phyloP scores from a whole-genome alignment of 2,329 filamentous ascomycete genomes.

The Nothophaeocryptopus gaeumannii region DNA sequence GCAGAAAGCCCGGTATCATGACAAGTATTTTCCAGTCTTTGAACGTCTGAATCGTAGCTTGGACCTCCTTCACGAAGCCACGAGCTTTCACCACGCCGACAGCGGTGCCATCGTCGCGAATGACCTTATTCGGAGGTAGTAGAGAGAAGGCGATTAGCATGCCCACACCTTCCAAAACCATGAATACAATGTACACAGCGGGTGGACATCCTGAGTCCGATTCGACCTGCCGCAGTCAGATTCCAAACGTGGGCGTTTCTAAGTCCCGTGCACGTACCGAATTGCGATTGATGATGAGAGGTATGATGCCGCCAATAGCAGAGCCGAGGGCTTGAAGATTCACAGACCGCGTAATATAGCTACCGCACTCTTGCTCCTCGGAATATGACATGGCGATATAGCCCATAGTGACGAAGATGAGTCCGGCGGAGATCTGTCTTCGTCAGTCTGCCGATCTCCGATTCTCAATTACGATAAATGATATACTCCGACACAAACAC shows the following conservation, averaged over 20 bases:
- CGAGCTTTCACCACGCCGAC: conserved; percentile 30
- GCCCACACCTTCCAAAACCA: conserved; percentile 25
- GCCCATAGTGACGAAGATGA: conserved; percentile 34
- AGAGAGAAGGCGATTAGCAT: conserved; percentile 18
- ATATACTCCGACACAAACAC: conserved; percentile 28
- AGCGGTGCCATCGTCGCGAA: conserved; percentile 29
- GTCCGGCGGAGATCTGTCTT: conserved; percentile 26
- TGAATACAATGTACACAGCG: conserved; percentile 31
- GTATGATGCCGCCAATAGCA: conserved; percentile 31
- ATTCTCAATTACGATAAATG: background rate
- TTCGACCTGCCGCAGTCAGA: background rate
- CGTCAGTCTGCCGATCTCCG: background rate
- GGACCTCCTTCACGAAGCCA: conserved; percentile 30
- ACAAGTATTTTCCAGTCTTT: conserved; percentile 30
- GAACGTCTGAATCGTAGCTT: conserved; percentile 31
- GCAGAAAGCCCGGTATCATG: conserved; percentile 30
- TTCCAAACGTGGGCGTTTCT: conserved; percentile 14
- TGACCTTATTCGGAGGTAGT: conserved; percentile 26
- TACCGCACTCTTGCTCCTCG: conserved; percentile 35
- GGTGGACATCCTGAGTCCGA: conserved; percentile 4
- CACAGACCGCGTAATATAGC: conserved; percentile 31
- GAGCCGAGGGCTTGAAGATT: conserved; percentile 35
- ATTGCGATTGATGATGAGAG: conserved; percentile 30
- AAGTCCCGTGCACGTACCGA: conserved; percentile 7
- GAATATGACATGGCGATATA: conserved; percentile 36